These are phyloP conservation scores for Triticum dicoccoides DNA, from an alignment of 176 grass and related monocot species.

Conservation along the genomic window DNA sequence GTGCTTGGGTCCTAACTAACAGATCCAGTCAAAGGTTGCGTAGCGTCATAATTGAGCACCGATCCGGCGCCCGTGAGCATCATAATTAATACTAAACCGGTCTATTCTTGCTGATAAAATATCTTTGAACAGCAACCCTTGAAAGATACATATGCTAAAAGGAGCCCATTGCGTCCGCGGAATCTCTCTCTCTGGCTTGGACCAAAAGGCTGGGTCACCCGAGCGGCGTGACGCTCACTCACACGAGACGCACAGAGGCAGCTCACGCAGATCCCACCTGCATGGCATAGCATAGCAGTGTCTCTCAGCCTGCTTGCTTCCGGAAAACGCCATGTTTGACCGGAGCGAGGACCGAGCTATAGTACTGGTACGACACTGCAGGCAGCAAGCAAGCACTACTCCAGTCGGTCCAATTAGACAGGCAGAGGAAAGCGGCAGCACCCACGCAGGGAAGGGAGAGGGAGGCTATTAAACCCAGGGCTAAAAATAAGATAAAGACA, in stretches of 20 bases:
- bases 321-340: conserved; percentile 23
- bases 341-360: not conserved
- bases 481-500: not conserved
- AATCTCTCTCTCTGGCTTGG: not conserved
- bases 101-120: not conserved
- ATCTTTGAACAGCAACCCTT: not conserved
- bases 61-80: conserved; percentile 25
- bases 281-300: not conserved
- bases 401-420: not conserved
- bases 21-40: conserved; percentile 2
- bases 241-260: not conserved
- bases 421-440: not conserved
- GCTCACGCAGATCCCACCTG: not conserved
- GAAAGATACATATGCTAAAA: not conserved
- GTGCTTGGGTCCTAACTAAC: conserved; percentile 4
- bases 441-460: not conserved
- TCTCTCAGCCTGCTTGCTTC: not conserved
- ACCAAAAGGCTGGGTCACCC: not conserved
- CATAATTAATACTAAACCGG: not conserved
- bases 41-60: not conserved
- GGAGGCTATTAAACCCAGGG: not conserved
- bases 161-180: not conserved
- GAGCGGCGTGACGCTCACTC: not conserved
- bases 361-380: not conserved
- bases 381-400: not conserved